Evolutionary conservation across 2,329 filamentous ascomycete species (phyloP).

Genomic region (Penicillium paneum): DNA sequence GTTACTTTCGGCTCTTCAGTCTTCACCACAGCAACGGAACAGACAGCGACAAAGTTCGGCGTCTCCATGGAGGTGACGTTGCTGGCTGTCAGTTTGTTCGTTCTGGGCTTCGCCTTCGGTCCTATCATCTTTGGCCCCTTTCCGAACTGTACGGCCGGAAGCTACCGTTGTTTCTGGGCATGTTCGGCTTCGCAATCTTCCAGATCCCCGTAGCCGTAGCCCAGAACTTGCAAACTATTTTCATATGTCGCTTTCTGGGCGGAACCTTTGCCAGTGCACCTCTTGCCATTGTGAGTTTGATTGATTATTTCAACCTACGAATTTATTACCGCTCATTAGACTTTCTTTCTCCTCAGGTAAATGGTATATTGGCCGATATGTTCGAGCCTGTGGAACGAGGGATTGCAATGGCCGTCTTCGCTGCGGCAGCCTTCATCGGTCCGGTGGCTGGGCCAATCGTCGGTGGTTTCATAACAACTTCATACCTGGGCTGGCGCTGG

Average conservation of each 20-base stretch:
- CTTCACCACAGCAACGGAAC: conserved; percentile 44
- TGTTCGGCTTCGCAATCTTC: conserved; percentile 51
- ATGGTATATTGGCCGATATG: conserved; percentile 48
- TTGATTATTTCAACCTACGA: too few relatives aligned
- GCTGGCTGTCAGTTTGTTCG: conserved; percentile 44
- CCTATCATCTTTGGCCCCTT: conserved; percentile 49
- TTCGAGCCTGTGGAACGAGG: conserved; percentile 49
- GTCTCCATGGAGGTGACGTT: conserved; percentile 42
- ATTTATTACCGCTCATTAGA: neutral
- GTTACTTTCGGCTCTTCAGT: conserved; percentile 30
- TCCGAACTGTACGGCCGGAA: conserved; percentile 52
- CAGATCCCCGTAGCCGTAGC: conserved; percentile 56
- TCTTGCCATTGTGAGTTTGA: conserved; percentile 47
- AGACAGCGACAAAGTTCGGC: conserved; percentile 43
- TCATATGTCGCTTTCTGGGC: conserved; percentile 54
- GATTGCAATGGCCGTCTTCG: conserved; percentile 46
- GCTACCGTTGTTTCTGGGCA: conserved; percentile 49
- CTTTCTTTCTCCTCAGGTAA: neutral
- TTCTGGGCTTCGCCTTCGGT: conserved; percentile 54
- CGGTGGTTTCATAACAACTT: conserved; percentile 50
- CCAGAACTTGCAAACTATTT: conserved; percentile 52
- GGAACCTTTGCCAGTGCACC: conserved; percentile 53
- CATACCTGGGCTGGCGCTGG: conserved; percentile 56
- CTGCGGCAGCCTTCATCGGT: conserved; percentile 49
- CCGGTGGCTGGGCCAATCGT: conserved; percentile 50